Conservation (phyloP, 2,329 filamentous ascomycete genomes). For the Colletotrichum trifolii region DNA sequence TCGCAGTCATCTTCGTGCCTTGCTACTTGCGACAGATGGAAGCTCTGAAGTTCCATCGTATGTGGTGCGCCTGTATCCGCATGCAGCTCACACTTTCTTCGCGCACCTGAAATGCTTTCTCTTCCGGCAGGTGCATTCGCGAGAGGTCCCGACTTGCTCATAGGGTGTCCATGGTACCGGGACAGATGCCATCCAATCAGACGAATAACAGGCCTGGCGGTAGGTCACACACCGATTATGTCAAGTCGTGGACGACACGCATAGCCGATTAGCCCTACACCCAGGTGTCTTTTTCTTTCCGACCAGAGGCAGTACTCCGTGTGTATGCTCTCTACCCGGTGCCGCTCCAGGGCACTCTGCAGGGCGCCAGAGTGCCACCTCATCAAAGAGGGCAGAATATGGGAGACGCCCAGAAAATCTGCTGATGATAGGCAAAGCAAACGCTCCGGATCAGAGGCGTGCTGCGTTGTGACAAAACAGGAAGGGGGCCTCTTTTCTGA, state of each 20-base stretch:
- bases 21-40: neutral
- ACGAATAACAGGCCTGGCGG: conserved; percentile 20
- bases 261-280: conserved; percentile 17
- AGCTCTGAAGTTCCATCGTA: too few relatives aligned
- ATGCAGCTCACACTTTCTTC: neutral
- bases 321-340: neutral
- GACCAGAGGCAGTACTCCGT: neutral
- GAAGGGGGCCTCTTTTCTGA: too few relatives aligned
- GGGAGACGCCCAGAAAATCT: too few relatives aligned
- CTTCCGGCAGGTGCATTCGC: neutral
- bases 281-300: neutral
- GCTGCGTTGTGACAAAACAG: too few relatives aligned
- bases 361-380: too few relatives aligned
- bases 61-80: neutral
- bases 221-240: conserved; percentile 1
- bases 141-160: neutral
- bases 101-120: neutral
- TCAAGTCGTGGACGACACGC: neutral
- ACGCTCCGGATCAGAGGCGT: too few relatives aligned
- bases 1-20: neutral
- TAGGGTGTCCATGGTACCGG: conserved; percentile 2
- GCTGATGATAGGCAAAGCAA: too few relatives aligned
- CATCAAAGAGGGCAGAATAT: too few relatives aligned
- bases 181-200: conserved; percentile 20
- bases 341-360: neutral